These are phyloP conservation scores for Dendrobium nobile DNA, from an alignment of 106 monocot genomes.

Conservation along the genomic window DNA sequence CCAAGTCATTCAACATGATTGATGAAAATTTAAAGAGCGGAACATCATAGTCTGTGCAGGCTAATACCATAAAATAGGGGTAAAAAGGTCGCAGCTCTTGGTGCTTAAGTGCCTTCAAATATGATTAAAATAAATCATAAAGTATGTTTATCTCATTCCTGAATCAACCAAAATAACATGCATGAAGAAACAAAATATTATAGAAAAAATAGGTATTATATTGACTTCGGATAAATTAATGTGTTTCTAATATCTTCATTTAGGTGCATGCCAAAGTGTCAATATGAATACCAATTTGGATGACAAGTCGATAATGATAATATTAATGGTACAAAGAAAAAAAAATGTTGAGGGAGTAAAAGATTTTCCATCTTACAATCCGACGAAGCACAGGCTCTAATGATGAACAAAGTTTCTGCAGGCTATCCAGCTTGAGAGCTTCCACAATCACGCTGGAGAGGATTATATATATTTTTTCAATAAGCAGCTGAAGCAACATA, in stretches of 20 bases:
- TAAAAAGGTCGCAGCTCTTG: not conserved
- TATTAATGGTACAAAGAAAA: not conserved
- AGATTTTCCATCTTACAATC: constrained; percentile 26
- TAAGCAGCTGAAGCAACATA: not conserved
- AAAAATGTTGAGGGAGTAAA: not conserved
- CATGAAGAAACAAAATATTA: not conserved
- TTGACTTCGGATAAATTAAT: not conserved
- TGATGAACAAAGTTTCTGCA: constrained; percentile 53
- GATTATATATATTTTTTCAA: constrained; percentile 24
- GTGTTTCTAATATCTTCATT: not conserved
- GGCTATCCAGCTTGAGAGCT: constrained; percentile 47
- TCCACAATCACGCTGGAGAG: constrained; percentile 43
- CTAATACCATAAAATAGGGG: not conserved
- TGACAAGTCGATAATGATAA: not conserved
- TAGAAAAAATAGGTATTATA: not conserved
- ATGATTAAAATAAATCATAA: not conserved
- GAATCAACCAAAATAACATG: not conserved
- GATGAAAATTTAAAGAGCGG: not conserved
- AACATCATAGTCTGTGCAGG: not conserved
- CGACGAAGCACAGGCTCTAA: constrained; percentile 49
- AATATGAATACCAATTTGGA: not conserved
- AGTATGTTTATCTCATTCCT: not conserved
- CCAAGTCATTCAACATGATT: not conserved
- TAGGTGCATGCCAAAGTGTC: not conserved
- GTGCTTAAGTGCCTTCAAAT: not conserved